Conservation (phyloP, 2,329 filamentous ascomycete species). For the Geosmithia flava region DNA sequence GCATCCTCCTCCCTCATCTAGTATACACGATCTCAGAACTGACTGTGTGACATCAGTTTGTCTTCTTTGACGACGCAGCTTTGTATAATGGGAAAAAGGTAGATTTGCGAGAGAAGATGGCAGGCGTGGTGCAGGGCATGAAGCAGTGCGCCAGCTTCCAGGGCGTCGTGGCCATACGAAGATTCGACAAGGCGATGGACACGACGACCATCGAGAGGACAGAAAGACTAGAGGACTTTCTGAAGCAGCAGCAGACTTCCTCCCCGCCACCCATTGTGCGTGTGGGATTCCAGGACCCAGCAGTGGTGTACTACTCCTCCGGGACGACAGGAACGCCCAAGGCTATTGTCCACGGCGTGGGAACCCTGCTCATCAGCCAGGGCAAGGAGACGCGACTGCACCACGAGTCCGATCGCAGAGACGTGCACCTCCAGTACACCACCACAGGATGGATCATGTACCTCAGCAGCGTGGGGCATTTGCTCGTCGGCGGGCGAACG, state of each 20-base stretch:
- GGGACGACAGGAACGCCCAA: slow-evolving; percentile 79
- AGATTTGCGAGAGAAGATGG: slow-evolving; percentile 63
- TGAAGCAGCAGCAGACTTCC: slow-evolving; percentile 16
- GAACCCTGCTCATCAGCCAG: slow-evolving; percentile 43
- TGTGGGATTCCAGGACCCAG: slow-evolving; percentile 60
- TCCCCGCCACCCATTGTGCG: slow-evolving; percentile 36
- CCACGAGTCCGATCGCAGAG: slow-evolving; percentile 24
- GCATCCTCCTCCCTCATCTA: slow-evolving; percentile 4
- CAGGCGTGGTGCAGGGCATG: slow-evolving; percentile 56
- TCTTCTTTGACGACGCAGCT: slow-evolving; percentile 76
- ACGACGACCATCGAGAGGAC: slow-evolving; percentile 37
- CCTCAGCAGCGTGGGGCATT: slow-evolving; percentile 42
- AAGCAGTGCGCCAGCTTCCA: slow-evolving; percentile 45
- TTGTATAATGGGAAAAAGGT: slow-evolving; percentile 68
- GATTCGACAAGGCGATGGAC: slow-evolving; percentile 49
- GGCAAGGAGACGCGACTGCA: slow-evolving; percentile 48
- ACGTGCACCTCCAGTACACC: slow-evolving; percentile 41
- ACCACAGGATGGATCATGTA: slow-evolving; percentile 90
- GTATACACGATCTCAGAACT: too few species aligned
- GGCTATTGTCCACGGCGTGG: slow-evolving; percentile 70
- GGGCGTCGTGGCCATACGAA: slow-evolving; percentile 51
- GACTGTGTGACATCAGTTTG: slow-evolving; percentile 28
- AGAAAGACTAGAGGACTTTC: slow-evolving; percentile 31
- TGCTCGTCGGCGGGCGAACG: slow-evolving; percentile 47
- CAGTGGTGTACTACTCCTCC: slow-evolving; percentile 66